Evolutionary conservation across 345 rosid genomes (phyloP).

Genomic region (Durio zibethinus): DNA sequence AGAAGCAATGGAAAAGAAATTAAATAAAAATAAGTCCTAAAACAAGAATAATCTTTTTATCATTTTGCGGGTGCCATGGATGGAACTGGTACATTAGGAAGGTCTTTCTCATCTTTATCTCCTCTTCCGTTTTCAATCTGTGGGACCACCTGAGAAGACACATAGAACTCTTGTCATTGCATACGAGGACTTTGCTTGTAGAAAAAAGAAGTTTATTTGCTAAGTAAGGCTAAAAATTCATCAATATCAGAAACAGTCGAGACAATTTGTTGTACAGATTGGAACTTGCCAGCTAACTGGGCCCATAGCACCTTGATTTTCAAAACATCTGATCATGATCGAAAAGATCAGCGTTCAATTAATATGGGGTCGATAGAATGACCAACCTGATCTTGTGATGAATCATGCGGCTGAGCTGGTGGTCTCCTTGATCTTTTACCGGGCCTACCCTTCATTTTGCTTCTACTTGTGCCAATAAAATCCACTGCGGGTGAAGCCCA

Average conservation of each 20-base stretch:
- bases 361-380: not conserved
- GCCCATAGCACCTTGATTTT: not conserved
- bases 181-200: not conserved
- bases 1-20: not conserved
- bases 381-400: conserved; percentile 40
- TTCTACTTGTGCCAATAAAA: conserved; percentile 1
- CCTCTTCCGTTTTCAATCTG: not conserved
- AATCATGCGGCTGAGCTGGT: conserved; percentile 19
- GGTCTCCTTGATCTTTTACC: conserved; percentile 24
- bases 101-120: conserved; percentile 5
- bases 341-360: not conserved
- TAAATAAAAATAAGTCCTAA: not conserved
- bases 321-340: not conserved
- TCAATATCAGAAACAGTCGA: not conserved
- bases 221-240: not conserved
- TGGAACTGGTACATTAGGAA: not conserved
- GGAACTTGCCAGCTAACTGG: not conserved
- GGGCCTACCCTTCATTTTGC: conserved; percentile 10
- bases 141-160: conserved; percentile 19
- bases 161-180: not conserved
- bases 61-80: not conserved
- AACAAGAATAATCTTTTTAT: not conserved
- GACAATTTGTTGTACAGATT: not conserved
- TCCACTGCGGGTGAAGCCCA: not conserved
- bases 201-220: not conserved